Evolutionary conservation across 257 asterid species (phyloP).

Genomic region (Perilla frutescens): DNA sequence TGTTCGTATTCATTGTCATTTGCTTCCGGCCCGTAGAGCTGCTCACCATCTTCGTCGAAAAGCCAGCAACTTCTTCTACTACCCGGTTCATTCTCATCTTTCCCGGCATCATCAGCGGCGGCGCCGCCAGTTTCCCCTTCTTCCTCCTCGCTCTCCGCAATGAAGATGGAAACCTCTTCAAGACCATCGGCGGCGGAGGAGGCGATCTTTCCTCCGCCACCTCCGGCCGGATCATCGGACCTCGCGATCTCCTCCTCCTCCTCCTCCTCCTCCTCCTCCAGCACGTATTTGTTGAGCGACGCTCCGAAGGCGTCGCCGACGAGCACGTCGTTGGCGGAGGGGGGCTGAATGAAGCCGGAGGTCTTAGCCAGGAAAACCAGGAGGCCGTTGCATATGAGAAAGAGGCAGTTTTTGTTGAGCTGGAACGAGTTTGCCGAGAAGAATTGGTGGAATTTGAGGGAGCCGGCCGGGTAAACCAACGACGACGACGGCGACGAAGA

Average conservation of each 20-base stretch:
- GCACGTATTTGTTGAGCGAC: background rate
- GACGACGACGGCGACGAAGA: background rate
- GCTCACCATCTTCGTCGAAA: slow-evolving; percentile 34
- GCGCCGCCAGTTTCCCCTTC: background rate
- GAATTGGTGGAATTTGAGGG: slow-evolving; percentile 36
- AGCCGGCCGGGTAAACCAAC: background rate
- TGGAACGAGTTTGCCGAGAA: slow-evolving; percentile 35
- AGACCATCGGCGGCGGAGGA: background rate
- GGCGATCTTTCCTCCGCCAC: no score
- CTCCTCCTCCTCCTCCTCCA: background rate
- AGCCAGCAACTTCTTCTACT: slow-evolving; percentile 31
- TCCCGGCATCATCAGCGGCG: background rate
- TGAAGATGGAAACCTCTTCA: slow-evolving; percentile 33
- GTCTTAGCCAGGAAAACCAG: slow-evolving; percentile 55
- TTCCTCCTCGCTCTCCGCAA: slow-evolving; percentile 38
- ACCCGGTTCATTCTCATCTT: background rate
- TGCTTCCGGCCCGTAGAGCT: no score
- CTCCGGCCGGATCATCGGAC: background rate
- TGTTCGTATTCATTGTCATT: no score
- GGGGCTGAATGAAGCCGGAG: slow-evolving; percentile 40
- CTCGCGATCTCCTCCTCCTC: no score
- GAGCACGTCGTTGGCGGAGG: slow-evolving; percentile 22
- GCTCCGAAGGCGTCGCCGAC: slow-evolving; percentile 9
- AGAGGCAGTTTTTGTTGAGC: slow-evolving; percentile 58
- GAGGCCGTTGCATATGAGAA: slow-evolving; percentile 68